A percentile compares a stretch with the other conserved stretches of the same genome.
phyloP scores from a whole-genome alignment of 139 green algal genomes.

The Tetraselmis chui region DNA sequence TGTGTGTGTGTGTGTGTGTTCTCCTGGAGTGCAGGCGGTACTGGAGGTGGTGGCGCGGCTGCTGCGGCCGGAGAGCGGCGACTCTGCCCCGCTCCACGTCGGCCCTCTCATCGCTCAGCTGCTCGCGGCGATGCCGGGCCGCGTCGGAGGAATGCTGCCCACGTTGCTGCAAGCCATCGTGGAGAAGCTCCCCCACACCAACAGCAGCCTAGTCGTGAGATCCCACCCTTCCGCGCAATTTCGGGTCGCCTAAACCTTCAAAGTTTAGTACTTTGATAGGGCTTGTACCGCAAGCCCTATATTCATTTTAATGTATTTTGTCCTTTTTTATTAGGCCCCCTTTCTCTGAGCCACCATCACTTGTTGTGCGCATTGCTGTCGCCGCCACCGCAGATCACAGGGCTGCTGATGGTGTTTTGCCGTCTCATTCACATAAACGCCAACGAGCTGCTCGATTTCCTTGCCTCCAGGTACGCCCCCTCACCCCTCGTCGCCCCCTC shows the following conservation, averaged over 20 bases:
- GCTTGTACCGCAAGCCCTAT: too few relatives aligned
- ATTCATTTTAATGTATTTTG: too few relatives aligned
- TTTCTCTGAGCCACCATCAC: too few relatives aligned
- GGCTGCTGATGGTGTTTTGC: neutral
- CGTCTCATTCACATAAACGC: conserved; percentile 6
- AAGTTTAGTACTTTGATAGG: too few relatives aligned
- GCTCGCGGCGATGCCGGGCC: conserved; percentile 17
- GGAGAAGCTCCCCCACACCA: conserved; percentile 26
- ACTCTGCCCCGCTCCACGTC: conserved; percentile 29
- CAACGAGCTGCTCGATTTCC: conserved; percentile 34
- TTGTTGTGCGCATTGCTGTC: too few relatives aligned
- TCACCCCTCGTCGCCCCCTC: conserved; percentile 14
- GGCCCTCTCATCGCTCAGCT: conserved; percentile 41
- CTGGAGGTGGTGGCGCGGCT: neutral
- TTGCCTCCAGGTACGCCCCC: conserved; percentile 20
- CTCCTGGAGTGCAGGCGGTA: neutral
- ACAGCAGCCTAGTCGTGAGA: neutral
- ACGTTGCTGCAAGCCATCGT: conserved; percentile 41
- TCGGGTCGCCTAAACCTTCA: too few relatives aligned
- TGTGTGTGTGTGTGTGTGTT: too few relatives aligned
- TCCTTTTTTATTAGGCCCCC: too few relatives aligned
- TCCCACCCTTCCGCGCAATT: neutral
- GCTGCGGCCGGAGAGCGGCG: conserved; percentile 32
- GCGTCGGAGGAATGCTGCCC: conserved; percentile 26
- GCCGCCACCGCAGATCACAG: neutral